These are phyloP conservation scores for Fusarium marasasianum DNA, from an alignment of 2,329 filamentous ascomycete species.

Conservation along the genomic window DNA sequence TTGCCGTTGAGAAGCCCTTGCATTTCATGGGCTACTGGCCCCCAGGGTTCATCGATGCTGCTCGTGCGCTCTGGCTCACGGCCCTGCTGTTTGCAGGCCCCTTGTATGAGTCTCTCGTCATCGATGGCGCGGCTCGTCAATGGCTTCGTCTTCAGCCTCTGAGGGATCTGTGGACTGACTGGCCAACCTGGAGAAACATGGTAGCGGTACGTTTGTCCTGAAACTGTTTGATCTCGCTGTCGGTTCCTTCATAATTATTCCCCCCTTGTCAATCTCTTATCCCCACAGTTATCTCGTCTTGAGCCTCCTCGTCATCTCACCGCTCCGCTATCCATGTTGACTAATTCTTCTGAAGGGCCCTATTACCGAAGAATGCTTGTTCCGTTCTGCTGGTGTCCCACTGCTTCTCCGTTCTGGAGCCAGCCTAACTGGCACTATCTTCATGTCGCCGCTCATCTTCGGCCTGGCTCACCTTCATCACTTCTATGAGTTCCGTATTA, in stretches of 20 bases:
- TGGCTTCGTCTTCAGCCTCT: constrained; percentile 68
- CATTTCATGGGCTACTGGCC: constrained; percentile 86
- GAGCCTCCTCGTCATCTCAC: constrained; percentile 33
- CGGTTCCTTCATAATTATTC: constrained; percentile 20
- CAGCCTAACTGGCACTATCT: constrained; percentile 69
- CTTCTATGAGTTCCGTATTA: constrained; percentile 91
- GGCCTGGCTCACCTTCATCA: constrained; percentile 95
- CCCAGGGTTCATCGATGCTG: constrained; percentile 70
- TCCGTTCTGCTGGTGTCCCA: constrained; percentile 86
- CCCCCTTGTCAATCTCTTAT: constrained; percentile 19
- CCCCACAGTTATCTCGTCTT: constrained; percentile 32
- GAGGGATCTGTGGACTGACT: constrained; percentile 71
- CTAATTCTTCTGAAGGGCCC: constrained; percentile 68
- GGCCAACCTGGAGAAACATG: constrained; percentile 87
- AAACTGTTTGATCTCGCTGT: constrained; percentile 11
- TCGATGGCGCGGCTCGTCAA: constrained; percentile 74
- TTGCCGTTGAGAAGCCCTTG: constrained; percentile 61
- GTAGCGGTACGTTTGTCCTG: constrained; percentile 71
- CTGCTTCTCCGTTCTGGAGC: constrained; percentile 78
- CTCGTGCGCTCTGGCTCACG: constrained; percentile 74
- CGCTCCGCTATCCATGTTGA: constrained; percentile 29
- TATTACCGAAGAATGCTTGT: constrained; percentile 91
- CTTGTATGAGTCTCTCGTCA: constrained; percentile 80
- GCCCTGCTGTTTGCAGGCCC: constrained; percentile 84
- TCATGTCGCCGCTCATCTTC: constrained; percentile 88